Percentiles rank a stretch among this genome's conserved stretches.
Evolutionary conservation across 2,329 filamentous ascomycete species (phyloP).

Genomic region (Orbilia oligospora): DNA sequence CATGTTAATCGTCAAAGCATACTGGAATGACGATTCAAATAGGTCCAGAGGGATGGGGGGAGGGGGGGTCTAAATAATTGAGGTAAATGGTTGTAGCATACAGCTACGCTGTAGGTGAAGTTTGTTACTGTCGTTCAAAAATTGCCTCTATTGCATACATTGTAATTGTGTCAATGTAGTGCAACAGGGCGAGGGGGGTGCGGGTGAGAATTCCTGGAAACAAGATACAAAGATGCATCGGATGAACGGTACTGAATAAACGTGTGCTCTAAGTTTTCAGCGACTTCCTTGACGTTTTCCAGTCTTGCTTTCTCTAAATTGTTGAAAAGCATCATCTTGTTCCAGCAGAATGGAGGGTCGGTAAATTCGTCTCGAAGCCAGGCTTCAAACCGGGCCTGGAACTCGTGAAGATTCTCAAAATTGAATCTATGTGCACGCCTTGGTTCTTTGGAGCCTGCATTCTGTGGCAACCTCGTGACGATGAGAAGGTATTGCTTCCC

Average conservation of each 20-base stretch:
- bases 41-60: background rate
- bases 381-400: background rate
- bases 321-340: conserved; percentile 12
- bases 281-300: conserved; percentile 12
- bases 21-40: background rate
- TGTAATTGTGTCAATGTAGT: background rate
- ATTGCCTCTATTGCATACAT: background rate
- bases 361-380: conserved; percentile 20
- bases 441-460: background rate
- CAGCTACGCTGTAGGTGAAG: background rate
- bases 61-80: background rate
- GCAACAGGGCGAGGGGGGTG: background rate
- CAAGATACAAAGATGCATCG: conserved; percentile 28
- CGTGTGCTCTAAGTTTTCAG: conserved; percentile 3
- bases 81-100: background rate
- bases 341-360: conserved; percentile 24
- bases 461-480: conserved; percentile 1
- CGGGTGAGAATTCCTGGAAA: background rate
- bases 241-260: conserved; percentile 27
- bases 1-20: too few relatives aligned
- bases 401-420: conserved; percentile 12
- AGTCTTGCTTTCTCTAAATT: conserved; percentile 8
- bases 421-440: background rate
- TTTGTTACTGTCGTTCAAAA: background rate
- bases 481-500: conserved; percentile 8